These are phyloP conservation scores for Endoconidiophora polonica DNA, from an alignment of 2,329 filamentous ascomycete genomes.

Conservation along the genomic window DNA sequence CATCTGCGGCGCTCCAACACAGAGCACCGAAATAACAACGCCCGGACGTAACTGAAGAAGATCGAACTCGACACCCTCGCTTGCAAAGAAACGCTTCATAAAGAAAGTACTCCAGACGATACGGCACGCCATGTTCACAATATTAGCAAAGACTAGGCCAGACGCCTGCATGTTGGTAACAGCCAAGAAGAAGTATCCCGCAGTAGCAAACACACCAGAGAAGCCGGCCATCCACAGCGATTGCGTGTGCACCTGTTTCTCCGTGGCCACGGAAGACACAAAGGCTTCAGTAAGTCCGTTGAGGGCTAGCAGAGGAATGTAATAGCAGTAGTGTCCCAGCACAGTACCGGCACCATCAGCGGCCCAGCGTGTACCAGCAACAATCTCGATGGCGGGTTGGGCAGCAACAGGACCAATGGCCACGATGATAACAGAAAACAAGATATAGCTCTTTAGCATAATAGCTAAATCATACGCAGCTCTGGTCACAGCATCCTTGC, in stretches of 20 bases:
- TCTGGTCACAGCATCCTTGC: conserved; percentile 18
- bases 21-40: conserved; percentile 26
- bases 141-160: conserved; percentile 75
- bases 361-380: conserved; percentile 66
- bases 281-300: conserved; percentile 91
- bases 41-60: conserved; percentile 28
- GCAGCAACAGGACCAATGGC: conserved; percentile 61
- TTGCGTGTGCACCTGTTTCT: conserved; percentile 58
- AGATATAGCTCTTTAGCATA: conserved; percentile 55
- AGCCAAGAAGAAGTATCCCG: conserved; percentile 60
- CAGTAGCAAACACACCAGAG: conserved; percentile 55
- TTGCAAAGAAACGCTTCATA: conserved; percentile 45
- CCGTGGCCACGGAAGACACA: conserved; percentile 68
- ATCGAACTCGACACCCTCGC: conserved; percentile 26
- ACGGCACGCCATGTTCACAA: conserved; percentile 73
- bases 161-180: conserved; percentile 53
- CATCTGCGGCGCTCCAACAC: conserved; percentile 27
- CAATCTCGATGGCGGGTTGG: conserved; percentile 52
- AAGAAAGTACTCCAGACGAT: conserved; percentile 69
- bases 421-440: conserved; percentile 53
- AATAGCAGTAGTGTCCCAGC: conserved; percentile 72
- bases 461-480: conserved; percentile 38
- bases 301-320: conserved; percentile 78
- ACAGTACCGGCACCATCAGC: conserved; percentile 55
- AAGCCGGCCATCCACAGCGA: conserved; percentile 73